A percentile compares a stretch with the other conserved stretches of the same genome.
These are phyloP conservation scores for Aspergillus ochraceus DNA, from an alignment of 2,329 filamentous ascomycete species.

Conservation along the genomic window DNA sequence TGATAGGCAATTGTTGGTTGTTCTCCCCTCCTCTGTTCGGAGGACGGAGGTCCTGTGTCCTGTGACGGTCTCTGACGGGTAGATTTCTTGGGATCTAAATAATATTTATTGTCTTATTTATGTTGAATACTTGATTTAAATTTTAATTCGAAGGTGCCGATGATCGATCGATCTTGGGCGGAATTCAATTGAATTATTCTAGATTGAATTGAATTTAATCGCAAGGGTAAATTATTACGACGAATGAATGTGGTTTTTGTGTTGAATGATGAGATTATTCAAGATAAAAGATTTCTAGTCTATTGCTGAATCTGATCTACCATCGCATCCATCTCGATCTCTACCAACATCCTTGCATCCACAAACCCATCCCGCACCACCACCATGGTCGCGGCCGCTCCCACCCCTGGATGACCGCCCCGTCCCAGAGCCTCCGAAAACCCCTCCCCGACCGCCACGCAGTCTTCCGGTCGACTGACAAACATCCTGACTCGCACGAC, in stretches of 20 bases:
- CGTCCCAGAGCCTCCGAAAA: constrained; percentile 32
- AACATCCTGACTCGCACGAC: constrained; percentile 39
- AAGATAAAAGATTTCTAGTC: too few species aligned
- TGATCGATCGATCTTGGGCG: too few species aligned
- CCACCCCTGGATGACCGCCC: constrained; percentile 22
- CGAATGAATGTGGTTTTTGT: too few species aligned
- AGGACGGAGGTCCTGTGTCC: not conserved
- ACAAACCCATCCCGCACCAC: constrained; percentile 39
- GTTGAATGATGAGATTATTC: too few species aligned
- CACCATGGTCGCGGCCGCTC: constrained; percentile 39
- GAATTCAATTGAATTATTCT: too few species aligned
- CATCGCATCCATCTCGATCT: constrained; percentile 42
- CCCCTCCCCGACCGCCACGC: constrained; percentile 27
- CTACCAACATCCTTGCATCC: constrained; percentile 39
- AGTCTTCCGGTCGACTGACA: constrained; percentile 32
- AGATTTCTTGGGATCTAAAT: too few species aligned
- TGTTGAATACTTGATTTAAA: too few species aligned
- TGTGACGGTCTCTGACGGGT: not conserved
- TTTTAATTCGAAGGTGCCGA: too few species aligned
- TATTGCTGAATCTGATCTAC: not conserved
- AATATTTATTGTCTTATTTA: too few species aligned
- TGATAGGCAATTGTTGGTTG: not conserved
- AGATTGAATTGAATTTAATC: too few species aligned
- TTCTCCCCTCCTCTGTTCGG: too few species aligned
- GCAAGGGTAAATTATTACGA: too few species aligned